phyloP scores from a whole-genome alignment of 1,139 yeast genomes.

The Hemisphaericaspora lyxosophila region DNA sequence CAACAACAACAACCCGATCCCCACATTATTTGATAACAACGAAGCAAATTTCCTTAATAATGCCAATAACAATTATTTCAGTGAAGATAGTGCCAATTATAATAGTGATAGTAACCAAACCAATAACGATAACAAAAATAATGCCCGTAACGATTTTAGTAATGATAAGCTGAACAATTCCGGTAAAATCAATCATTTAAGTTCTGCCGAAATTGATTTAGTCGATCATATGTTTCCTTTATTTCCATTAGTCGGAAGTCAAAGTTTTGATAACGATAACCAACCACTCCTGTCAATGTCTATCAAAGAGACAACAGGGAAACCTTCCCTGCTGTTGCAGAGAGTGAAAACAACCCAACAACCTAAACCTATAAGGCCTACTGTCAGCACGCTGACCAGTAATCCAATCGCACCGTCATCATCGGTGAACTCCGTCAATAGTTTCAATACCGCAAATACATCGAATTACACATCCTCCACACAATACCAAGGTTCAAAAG shows the following conservation, averaged over 20 bases:
- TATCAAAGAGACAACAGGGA: conserved; percentile 1
- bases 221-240: conserved; percentile 46
- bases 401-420: conserved; percentile 6
- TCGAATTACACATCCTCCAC: conserved; percentile 2
- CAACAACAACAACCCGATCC: too few species aligned
- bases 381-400: conserved; percentile 6
- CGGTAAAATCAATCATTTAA: conserved; percentile 8
- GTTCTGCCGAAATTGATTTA: conserved; percentile 15
- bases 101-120: too few species aligned
- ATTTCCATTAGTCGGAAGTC: conserved; percentile 51
- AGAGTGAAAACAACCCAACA: conserved; percentile 16
- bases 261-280: conserved; percentile 39
- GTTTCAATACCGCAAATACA: conserved; percentile 2
- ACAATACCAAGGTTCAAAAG: conserved; percentile 25
- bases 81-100: not conserved
- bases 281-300: conserved; percentile 34
- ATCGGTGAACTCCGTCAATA: conserved; percentile 1
- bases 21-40: too few species aligned
- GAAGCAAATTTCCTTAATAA: not conserved
- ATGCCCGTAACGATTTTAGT: not conserved
- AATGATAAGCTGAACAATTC: not conserved
- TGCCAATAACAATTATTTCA: not conserved
- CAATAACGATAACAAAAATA: not conserved
- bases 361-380: conserved; percentile 22
- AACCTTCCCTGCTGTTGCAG: conserved; percentile 6